A percentile compares a stretch with the other conserved stretches of the same genome.
These are phyloP conservation scores for Clavaria fumosa DNA, from an alignment of 768 basidiomycete species.

Conservation along the genomic window DNA sequence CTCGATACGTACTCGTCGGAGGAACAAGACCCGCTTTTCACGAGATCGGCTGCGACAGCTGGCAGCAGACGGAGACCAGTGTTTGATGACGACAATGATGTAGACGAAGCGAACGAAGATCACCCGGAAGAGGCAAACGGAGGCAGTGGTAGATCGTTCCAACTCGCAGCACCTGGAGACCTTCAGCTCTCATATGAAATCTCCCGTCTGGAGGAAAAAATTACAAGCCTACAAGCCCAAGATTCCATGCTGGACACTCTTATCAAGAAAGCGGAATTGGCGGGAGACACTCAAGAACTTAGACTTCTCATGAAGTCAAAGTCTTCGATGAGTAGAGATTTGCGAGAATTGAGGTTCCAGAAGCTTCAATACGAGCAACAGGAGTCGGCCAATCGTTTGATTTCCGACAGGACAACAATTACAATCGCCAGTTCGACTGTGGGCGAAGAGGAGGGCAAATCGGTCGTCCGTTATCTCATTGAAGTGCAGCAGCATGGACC, in stretches of 20 bases:
- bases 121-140: slow-evolving; percentile 29
- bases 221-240: slow-evolving; percentile 65
- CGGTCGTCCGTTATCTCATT: slow-evolving; percentile 82
- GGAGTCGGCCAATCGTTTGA: slow-evolving; percentile 75
- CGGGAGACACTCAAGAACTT: slow-evolving; percentile 79
- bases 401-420: slow-evolving; percentile 74
- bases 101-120: slow-evolving; percentile 26
- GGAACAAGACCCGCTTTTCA: slow-evolving; percentile 10
- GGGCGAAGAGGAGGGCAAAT: slow-evolving; percentile 74
- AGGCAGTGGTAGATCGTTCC: slow-evolving; percentile 37
- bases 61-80: slow-evolving; percentile 17
- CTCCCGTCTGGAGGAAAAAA: slow-evolving; percentile 55
- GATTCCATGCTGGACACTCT: slow-evolving; percentile 72
- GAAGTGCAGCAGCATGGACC: slow-evolving; percentile 80
- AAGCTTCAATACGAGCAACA: slow-evolving; percentile 89
- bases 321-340: slow-evolving; percentile 64
- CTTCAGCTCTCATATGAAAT: slow-evolving; percentile 84
- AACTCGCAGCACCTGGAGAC: slow-evolving; percentile 77
- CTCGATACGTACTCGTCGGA: slow-evolving; percentile 6
- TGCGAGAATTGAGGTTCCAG: slow-evolving; percentile 77
- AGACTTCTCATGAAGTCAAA: slow-evolving; percentile 71
- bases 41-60: slow-evolving; percentile 4
- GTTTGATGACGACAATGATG: slow-evolving; percentile 34
- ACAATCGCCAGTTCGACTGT: slow-evolving; percentile 71
- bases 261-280: slow-evolving; percentile 89